Evolutionary conservation across 192 early-diverging fungal species (phyloP).

Genomic region (Lunasporangiospora selenospora): DNA sequence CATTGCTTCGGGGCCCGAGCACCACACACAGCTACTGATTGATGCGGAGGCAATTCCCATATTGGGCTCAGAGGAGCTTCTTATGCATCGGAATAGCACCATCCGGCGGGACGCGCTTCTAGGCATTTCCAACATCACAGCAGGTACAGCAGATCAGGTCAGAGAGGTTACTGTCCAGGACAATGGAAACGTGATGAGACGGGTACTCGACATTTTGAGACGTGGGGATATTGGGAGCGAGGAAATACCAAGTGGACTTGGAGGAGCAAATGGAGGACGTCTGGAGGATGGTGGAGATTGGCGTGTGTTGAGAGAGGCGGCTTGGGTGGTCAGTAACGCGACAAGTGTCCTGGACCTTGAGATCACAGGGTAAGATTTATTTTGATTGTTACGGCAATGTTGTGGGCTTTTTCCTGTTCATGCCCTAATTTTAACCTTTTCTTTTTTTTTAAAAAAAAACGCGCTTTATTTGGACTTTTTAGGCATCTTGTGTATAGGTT

Average conservation of each 20-base stretch:
- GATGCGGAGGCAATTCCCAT: slow-evolving; percentile 44
- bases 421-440: not conserved
- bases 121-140: slow-evolving; percentile 46
- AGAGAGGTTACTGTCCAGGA: slow-evolving; percentile 46
- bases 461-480: too few relatives aligned
- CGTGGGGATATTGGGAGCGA: slow-evolving; percentile 40
- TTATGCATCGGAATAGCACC: slow-evolving; percentile 34
- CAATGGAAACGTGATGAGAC: slow-evolving; percentile 38
- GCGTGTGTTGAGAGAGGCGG: slow-evolving; percentile 42
- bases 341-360: slow-evolving; percentile 46
- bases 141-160: slow-evolving; percentile 45
- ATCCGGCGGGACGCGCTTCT: slow-evolving; percentile 40
- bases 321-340: slow-evolving; percentile 47
- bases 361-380: slow-evolving; percentile 32
- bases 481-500: slow-evolving; percentile 39
- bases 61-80: slow-evolving; percentile 25
- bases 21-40: slow-evolving; percentile 44
- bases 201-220: slow-evolving; percentile 27
- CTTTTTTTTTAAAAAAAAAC: slow-evolving; percentile 2
- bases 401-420: not conserved
- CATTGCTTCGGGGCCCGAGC: slow-evolving; percentile 45
- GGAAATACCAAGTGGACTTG: too few relatives aligned
- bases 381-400: not conserved
- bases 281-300: slow-evolving; percentile 41
- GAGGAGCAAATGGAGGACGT: slow-evolving; percentile 6